These are phyloP conservation scores for Prunus campanulata DNA, from an alignment of 306 rosid species.

Conservation along the genomic window DNA sequence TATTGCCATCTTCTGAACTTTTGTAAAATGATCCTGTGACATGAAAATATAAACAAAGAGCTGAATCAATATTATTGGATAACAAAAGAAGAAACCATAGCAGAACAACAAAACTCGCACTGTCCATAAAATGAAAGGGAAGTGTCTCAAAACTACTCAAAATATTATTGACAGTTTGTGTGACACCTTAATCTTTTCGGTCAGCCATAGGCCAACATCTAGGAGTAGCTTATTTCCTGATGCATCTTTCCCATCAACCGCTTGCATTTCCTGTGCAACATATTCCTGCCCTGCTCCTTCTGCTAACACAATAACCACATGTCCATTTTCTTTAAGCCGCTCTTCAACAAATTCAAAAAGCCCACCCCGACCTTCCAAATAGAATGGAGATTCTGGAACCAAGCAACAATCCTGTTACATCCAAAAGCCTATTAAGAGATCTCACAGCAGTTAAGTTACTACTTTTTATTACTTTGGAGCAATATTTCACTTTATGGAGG, in stretches of 20 bases:
- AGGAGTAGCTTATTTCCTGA: slow-evolving; percentile 85
- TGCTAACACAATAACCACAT: slow-evolving; percentile 86
- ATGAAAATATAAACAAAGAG: slow-evolving; percentile 18
- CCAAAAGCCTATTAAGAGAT: slow-evolving; percentile 29
- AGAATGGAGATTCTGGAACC: slow-evolving; percentile 96
- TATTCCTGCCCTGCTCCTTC: slow-evolving; percentile 96
- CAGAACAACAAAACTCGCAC: not conserved
- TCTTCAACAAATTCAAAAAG: slow-evolving; percentile 75
- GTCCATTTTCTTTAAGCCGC: slow-evolving; percentile 86
- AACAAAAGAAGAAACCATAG: slow-evolving; percentile 7
- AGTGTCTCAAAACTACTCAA: slow-evolving; percentile 13
- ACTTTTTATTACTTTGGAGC: not conserved
- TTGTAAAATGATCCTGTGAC: slow-evolving; percentile 69
- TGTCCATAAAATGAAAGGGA: slow-evolving; percentile 16
- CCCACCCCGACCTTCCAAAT: slow-evolving; percentile 88
- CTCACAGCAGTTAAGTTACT: not conserved
- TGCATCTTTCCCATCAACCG: slow-evolving; percentile 61
- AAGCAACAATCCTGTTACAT: slow-evolving; percentile 94
- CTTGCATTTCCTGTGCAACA: slow-evolving; percentile 52
- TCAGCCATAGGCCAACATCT: slow-evolving; percentile 85
- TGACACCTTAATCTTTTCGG: slow-evolving; percentile 72
- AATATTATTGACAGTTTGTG: slow-evolving; percentile 5
- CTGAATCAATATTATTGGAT: slow-evolving; percentile 3
- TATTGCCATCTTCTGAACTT: slow-evolving; percentile 53
- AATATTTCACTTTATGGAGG: not conserved